These are phyloP conservation scores for Lecanicillium sp. DNA, from an alignment of 2,329 filamentous ascomycete genomes.

Conservation along the genomic window DNA sequence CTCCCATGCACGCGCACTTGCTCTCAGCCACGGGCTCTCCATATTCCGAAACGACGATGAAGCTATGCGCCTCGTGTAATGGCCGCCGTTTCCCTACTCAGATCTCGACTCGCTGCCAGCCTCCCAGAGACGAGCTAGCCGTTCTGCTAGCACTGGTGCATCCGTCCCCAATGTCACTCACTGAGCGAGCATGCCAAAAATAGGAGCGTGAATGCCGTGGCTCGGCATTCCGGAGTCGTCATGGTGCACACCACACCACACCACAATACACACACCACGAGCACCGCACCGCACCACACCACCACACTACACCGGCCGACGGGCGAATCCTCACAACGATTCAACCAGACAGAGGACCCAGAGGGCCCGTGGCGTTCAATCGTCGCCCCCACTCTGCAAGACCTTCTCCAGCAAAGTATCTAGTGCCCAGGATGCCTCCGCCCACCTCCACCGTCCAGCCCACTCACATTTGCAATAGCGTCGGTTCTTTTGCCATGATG, in stretches of 20 bases:
- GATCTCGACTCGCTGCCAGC: constrained; percentile 6
- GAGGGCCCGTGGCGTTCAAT: constrained; percentile 9
- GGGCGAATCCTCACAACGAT: no score
- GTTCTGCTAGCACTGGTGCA: background rate
- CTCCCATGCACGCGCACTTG: no score
- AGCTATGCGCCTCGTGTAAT: background rate
- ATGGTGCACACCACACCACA: constrained; percentile 5
- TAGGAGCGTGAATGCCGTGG: constrained; percentile 5
- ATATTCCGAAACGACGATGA: no score
- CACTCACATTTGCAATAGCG: constrained; percentile 8
- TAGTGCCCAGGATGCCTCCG: background rate
- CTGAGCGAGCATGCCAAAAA: constrained; percentile 10
- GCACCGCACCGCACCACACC: no score
- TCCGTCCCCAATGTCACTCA: background rate
- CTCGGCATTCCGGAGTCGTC: constrained; percentile 11
- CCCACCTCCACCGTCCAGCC: constrained; percentile 5
- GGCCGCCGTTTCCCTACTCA: constrained; percentile 9
- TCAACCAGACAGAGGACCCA: no score
- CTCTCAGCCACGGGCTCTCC: no score
- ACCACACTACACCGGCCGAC: no score
- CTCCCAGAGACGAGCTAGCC: no score
- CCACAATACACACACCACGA: no score
- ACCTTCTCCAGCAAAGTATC: background rate
- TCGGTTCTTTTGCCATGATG: constrained; percentile 3
- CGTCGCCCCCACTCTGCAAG: background rate